Conservation (phyloP, 345 rosid genomes). For the Excoecaria cochinchinensis region DNA sequence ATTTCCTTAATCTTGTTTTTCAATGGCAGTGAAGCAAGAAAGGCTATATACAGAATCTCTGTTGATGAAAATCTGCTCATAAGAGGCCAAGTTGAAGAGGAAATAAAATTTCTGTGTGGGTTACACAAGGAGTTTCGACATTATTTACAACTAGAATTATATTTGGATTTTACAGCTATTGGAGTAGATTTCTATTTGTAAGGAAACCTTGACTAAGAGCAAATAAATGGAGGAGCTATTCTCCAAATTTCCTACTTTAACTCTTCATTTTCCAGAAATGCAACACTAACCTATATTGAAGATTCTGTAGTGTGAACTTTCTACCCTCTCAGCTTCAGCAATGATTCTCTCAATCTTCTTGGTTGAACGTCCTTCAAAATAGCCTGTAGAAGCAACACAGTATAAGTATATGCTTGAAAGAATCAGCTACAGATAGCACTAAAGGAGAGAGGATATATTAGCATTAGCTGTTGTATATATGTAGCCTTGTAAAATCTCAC, state of each 20-base stretch:
- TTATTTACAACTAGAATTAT: constrained; percentile 5
- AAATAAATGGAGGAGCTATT: no score
- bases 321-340: constrained; percentile 31
- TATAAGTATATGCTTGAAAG: not conserved
- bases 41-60: not conserved
- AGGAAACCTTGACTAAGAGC: not conserved
- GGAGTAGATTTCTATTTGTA: not conserved
- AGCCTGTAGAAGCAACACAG: constrained; percentile 24
- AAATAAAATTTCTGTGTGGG: not conserved
- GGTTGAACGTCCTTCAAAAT: constrained; percentile 30
- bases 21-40: not conserved
- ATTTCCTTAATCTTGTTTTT: not conserved
- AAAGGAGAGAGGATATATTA: not conserved
- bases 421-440: not conserved
- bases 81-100: not conserved
- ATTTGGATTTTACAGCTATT: not conserved
- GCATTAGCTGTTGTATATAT: constrained; percentile 1
- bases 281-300: not conserved
- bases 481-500: constrained; percentile 26
- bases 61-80: not conserved
- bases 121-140: not conserved
- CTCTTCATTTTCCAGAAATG: constrained; percentile 8
- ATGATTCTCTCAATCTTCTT: constrained; percentile 36
- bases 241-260: not conserved
- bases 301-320: not conserved